A percentile compares a stretch with the other conserved stretches of the same genome.
These are phyloP conservation scores for Arachnomyces sp. DNA, from an alignment of 2,329 filamentous ascomycete species.

Conservation along the genomic window DNA sequence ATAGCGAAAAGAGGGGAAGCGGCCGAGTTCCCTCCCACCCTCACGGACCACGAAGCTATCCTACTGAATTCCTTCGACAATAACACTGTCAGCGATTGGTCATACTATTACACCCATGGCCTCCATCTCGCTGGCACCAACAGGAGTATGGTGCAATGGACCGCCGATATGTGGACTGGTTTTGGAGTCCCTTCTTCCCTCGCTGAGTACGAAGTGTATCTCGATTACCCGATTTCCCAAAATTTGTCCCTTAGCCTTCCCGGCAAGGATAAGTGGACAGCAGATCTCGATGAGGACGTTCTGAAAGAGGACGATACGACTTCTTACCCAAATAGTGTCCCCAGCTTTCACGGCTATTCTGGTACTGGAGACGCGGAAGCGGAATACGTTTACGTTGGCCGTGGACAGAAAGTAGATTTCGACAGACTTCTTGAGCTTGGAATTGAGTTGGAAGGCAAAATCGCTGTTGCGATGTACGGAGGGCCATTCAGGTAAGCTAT, in stretches of 20 bases:
- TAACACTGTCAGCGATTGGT: constrained; percentile 20
- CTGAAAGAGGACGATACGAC: constrained; percentile 17
- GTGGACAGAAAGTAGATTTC: constrained; percentile 37
- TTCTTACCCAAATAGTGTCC: constrained; percentile 28
- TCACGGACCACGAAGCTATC: constrained; percentile 21
- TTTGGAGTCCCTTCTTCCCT: constrained; percentile 19
- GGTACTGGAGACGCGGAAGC: constrained; percentile 38
- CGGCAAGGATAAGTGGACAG: constrained; percentile 16
- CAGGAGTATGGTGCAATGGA: constrained; percentile 22
- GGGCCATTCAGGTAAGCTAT: constrained; percentile 27
- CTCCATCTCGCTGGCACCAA: constrained; percentile 24
- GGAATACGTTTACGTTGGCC: constrained; percentile 41
- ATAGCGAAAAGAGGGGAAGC: constrained; percentile 15
- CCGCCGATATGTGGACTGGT: constrained; percentile 22
- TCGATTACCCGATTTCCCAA: constrained; percentile 23
- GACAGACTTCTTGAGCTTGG: constrained; percentile 34
- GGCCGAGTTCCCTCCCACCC: constrained; percentile 15
- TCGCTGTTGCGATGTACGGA: constrained; percentile 40
- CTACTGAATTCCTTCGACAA: constrained; percentile 21
- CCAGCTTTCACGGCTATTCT: constrained; percentile 42
- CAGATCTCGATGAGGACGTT: constrained; percentile 16
- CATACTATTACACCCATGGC: constrained; percentile 24
- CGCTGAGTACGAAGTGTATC: constrained; percentile 19
- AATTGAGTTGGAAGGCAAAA: constrained; percentile 40
- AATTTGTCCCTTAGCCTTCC: constrained; percentile 14